Base-by-base conservation (phyloP, 306 rosid species). In the Castanopsis chinensis region DNA sequence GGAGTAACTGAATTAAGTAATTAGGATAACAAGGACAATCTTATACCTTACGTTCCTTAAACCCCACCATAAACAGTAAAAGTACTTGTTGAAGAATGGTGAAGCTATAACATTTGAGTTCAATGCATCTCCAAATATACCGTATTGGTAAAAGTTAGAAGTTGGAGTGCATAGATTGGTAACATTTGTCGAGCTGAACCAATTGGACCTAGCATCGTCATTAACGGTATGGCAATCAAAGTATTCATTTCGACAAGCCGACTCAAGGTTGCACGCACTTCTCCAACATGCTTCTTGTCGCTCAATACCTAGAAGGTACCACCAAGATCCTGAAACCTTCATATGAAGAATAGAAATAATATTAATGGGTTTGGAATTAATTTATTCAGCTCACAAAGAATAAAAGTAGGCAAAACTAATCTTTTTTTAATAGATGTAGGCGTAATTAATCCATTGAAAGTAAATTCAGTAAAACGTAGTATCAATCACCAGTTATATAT, bases 261-360 rank as follows among this genome's bases (percentile, higher is more conserved):
- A 49, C 76, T 88, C 89, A 56, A 74, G 8, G 69, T 73, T 61
- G 56, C 99, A 94, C 0, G 81, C 90, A 49, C 86, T 87, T 90
- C 89, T 91, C 97, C 97, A 94, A 64, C 99, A 94, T 45, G 97
- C 92, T 85, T 94, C 97, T 85, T 94, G 92, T 64, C 99, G 83
- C 75, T 94, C 97, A 1, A 91, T 76, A 15, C 97, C 87, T 72
- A 94, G 90, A 79, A 94, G 93, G 82, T 94, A 94, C 99, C 99
- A 94, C 72, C 93, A 91, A 83, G 99, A 93, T 77, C 99, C 99
- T 86, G 91, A 84, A 92, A 92, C 86, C 99, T 95, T 7, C 23
- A n/a, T 14, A 54, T 18, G 35, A 41, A 41, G 12, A 41, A 41
- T 8, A 41, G 12, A 41, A 41, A 41, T 7, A 6, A 41, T 41